Percentiles rank a stretch among this genome's conserved stretches.
phyloP scores from a whole-genome alignment of 1,139 yeast species.

The Arxiozyma slooffiae region DNA sequence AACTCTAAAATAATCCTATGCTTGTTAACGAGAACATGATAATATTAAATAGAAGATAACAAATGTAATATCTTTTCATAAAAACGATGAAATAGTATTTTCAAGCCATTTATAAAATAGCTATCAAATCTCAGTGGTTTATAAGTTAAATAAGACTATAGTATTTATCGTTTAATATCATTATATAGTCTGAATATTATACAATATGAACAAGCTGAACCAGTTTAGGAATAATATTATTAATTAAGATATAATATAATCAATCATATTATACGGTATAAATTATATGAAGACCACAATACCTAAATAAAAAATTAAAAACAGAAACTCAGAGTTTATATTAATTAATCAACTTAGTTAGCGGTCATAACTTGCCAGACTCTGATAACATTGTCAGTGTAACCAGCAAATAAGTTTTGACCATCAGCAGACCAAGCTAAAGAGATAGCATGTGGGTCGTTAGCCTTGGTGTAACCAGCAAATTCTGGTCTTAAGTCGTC shows the following conservation, averaged over 20 bases:
- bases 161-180: neutral
- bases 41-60: neutral
- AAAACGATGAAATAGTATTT: neutral
- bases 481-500: constrained; percentile 99
- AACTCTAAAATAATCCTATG: no score
- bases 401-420: constrained; percentile 99
- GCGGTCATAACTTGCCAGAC: constrained; percentile 99
- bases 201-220: constrained; percentile 1
- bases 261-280: neutral
- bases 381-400: constrained; percentile 98
- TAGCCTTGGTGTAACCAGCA: constrained; percentile 79
- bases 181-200: neutral
- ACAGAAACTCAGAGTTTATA: neutral
- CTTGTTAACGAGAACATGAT: no score
- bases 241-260: neutral
- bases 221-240: neutral
- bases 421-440: constrained; percentile 99
- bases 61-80: no score
- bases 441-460: constrained; percentile 97
- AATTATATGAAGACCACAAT: constrained; percentile 2
- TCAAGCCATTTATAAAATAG: neutral
- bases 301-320: constrained; percentile 1
- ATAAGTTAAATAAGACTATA: neutral
- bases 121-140: neutral
- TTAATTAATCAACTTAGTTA: constrained; percentile 32